These are phyloP conservation scores for Kodamaea hsintzibuensis DNA, from an alignment of 805 yeast species.

Conservation along the genomic window DNA sequence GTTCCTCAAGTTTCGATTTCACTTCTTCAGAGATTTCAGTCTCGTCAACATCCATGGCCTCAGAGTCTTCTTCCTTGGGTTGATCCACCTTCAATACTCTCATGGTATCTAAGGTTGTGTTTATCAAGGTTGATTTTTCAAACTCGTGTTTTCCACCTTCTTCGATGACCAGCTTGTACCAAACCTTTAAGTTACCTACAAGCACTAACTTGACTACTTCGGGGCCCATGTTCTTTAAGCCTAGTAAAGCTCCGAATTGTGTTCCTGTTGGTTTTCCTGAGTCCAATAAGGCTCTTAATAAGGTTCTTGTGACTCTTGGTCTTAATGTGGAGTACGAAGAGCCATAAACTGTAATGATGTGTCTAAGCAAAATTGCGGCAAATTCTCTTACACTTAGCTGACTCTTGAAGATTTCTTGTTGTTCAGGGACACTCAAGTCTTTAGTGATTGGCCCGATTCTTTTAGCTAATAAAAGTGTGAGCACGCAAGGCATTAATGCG, in stretches of 20 bases:
- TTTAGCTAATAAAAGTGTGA: conserved; percentile 86
- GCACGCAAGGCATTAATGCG: conserved; percentile 93
- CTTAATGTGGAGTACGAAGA: conserved; percentile 84
- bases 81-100: conserved; percentile 42
- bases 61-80: conserved; percentile 20
- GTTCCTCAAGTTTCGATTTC: conserved; percentile 46
- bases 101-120: conserved; percentile 55
- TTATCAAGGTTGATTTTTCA: conserved; percentile 50
- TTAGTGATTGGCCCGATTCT: conserved; percentile 63
- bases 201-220: conserved; percentile 85
- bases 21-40: conserved; percentile 31
- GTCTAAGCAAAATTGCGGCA: conserved; percentile 79
- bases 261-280: conserved; percentile 83
- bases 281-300: conserved; percentile 87
- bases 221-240: conserved; percentile 78
- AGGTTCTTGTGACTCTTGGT: conserved; percentile 91
- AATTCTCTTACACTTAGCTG: conserved; percentile 76
- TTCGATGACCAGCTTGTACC: conserved; percentile 66
- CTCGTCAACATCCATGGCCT: conserved; percentile 32
- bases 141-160: conserved; percentile 37
- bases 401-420: conserved; percentile 30
- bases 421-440: conserved; percentile 33
- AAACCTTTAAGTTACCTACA: conserved; percentile 78
- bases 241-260: conserved; percentile 87
- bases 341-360: conserved; percentile 78